A percentile compares a stretch with the other conserved stretches of the same genome.
phyloP scores from a whole-genome alignment of 441 rosid species.

The Cnidoscolus chayamansa region DNA sequence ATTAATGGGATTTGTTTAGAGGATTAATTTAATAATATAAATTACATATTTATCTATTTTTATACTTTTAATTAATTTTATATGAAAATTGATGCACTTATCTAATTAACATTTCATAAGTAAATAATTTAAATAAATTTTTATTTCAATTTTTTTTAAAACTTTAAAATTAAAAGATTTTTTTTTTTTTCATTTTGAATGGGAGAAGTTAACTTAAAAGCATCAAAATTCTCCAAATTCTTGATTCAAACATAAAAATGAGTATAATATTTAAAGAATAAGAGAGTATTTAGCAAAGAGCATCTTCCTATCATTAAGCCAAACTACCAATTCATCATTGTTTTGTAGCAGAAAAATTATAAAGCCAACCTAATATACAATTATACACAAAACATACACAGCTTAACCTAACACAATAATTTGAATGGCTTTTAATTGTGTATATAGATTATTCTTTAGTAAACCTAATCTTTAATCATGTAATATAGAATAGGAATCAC shows the following conservation, averaged over 20 bases:
- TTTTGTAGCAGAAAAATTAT: too few relatives aligned
- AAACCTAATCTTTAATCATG: neutral
- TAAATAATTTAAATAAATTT: neutral
- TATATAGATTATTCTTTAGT: neutral
- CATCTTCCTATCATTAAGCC: neutral
- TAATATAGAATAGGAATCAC: neutral
- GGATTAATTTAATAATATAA: too few relatives aligned
- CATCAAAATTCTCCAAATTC: too few relatives aligned
- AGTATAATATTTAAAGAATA: neutral
- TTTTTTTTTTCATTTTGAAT: too few relatives aligned
- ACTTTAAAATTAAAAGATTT: too few relatives aligned
- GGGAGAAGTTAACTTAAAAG: too few relatives aligned
- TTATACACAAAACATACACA: neutral
- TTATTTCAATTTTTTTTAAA: neutral
- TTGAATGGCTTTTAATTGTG: neutral
- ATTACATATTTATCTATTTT: too few relatives aligned
- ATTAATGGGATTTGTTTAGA: conserved; percentile 11
- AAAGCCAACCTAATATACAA: neutral
- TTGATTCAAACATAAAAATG: too few relatives aligned
- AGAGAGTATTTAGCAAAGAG: neutral
- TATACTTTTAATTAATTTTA: too few relatives aligned
- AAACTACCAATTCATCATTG: neutral
- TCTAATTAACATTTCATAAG: too few relatives aligned
- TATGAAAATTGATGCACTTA: too few relatives aligned
- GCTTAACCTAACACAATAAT: neutral